These are phyloP conservation scores for Cryphonectria carpinicola DNA, from an alignment of 2,329 filamentous ascomycete species.

Conservation along the genomic window DNA sequence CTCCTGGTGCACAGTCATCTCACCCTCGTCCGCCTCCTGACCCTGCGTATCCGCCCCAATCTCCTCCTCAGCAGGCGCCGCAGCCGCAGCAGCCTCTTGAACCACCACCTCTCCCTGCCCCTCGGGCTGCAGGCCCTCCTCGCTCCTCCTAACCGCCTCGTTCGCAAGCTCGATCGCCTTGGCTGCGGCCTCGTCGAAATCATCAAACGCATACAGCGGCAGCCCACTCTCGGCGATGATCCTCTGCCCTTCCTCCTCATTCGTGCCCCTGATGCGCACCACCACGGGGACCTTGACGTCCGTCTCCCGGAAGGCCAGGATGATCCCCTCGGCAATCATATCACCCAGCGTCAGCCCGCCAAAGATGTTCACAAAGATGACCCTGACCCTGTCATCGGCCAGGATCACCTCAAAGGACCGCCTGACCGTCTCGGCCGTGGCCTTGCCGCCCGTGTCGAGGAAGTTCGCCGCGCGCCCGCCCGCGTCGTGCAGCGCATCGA, in stretches of 20 bases:
- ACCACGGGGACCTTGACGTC: slow-evolving; percentile 71
- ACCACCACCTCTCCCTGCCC: not conserved
- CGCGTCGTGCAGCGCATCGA: slow-evolving; percentile 73
- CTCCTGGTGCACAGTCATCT: not conserved
- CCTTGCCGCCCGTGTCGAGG: slow-evolving; percentile 87
- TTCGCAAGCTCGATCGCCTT: slow-evolving; percentile 59
- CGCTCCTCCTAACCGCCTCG: not conserved
- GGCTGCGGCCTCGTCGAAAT: slow-evolving; percentile 72
- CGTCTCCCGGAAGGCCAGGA: slow-evolving; percentile 73
- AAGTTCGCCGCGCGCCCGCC: slow-evolving; percentile 80
- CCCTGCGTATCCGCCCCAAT: not conserved
- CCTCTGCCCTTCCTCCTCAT: slow-evolving; percentile 70
- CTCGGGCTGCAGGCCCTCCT: not conserved
- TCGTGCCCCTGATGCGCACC: slow-evolving; percentile 76
- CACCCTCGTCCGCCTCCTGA: slow-evolving; percentile 2
- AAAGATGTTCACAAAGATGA: slow-evolving; percentile 65
- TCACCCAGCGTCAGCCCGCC: slow-evolving; percentile 69
- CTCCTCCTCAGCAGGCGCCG: not conserved
- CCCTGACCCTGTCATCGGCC: slow-evolving; percentile 70
- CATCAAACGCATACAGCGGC: slow-evolving; percentile 71
- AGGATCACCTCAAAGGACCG: slow-evolving; percentile 76
- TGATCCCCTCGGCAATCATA: slow-evolving; percentile 78
- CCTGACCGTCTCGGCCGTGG: slow-evolving; percentile 79
- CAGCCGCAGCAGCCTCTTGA: not conserved
- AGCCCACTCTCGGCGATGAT: slow-evolving; percentile 72